These are phyloP conservation scores for Plectosphaerella plurivora DNA, from an alignment of 2,329 filamentous ascomycete species.

Conservation along the genomic window DNA sequence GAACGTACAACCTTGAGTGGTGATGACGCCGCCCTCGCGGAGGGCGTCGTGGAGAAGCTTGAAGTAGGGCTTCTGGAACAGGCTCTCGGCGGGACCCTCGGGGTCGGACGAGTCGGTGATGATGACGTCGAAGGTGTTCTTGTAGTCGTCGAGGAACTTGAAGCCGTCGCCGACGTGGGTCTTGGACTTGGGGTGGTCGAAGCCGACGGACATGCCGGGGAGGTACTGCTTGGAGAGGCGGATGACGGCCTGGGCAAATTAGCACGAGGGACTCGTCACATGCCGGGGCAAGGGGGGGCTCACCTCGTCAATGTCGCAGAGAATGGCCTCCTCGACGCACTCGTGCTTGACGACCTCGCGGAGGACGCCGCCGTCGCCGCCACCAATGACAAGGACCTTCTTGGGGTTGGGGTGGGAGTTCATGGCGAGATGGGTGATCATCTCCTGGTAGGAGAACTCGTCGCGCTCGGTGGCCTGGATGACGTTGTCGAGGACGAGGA, in stretches of 20 bases:
- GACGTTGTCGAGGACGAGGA: slow-evolving; percentile 96
- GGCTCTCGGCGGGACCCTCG: slow-evolving; percentile 89
- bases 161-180: slow-evolving; percentile 95
- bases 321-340: slow-evolving; percentile 87
- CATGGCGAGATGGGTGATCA: slow-evolving; percentile 98
- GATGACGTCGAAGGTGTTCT: slow-evolving; percentile 98
- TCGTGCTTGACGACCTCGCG: slow-evolving; percentile 99
- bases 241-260: slow-evolving; percentile 69
- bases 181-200: slow-evolving; percentile 89
- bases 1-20: slow-evolving; percentile 99
- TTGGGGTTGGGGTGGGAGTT: slow-evolving; percentile 98
- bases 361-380: slow-evolving; percentile 94
- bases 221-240: slow-evolving; percentile 98
- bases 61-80: slow-evolving; percentile 99
- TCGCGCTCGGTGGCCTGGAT: slow-evolving; percentile 98
- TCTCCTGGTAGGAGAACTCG: slow-evolving; percentile 99
- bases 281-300: slow-evolving; percentile 20
- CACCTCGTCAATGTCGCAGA: slow-evolving; percentile 98
- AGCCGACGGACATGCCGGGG: slow-evolving; percentile 87
- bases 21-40: slow-evolving; percentile 94
- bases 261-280: background rate
- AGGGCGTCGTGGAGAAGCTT: slow-evolving; percentile 87
- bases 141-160: slow-evolving; percentile 95
- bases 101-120: slow-evolving; percentile 99
- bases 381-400: slow-evolving; percentile 97